Percentiles rank a stretch among this genome's conserved stretches.
phyloP scores from a whole-genome alignment of 129 eudicot species.

The Deinandra increscens region DNA sequence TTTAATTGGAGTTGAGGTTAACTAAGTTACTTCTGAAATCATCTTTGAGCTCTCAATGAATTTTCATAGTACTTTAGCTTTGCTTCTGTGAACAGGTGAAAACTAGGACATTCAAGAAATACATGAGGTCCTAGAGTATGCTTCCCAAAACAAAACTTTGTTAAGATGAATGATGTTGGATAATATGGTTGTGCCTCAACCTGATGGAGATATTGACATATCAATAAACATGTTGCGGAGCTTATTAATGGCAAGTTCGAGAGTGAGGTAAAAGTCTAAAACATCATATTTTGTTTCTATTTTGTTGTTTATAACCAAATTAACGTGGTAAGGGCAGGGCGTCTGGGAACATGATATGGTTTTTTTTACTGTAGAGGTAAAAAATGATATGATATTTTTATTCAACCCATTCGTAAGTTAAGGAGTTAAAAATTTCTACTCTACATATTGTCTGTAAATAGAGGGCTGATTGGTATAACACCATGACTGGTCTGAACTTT shows the following conservation, averaged over 20 bases:
- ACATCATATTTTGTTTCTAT: not conserved
- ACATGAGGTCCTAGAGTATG: slow-evolving; percentile 69
- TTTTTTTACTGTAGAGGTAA: too few relatives aligned
- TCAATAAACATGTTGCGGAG: slow-evolving; percentile 80
- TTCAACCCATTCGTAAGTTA: too few relatives aligned
- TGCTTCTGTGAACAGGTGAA: slow-evolving; percentile 52
- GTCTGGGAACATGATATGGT: too few relatives aligned
- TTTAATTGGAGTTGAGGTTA: slow-evolving; percentile 96
- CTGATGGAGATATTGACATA: slow-evolving; percentile 74
- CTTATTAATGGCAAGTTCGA: too few relatives aligned
- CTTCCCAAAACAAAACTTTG: slow-evolving; percentile 50
- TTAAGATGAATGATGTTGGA: slow-evolving; percentile 90
- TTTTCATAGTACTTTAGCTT: too few relatives aligned
- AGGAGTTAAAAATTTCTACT: too few relatives aligned
- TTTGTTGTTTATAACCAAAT: not conserved
- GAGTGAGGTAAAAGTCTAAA: slow-evolving; percentile 43
- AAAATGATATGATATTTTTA: too few relatives aligned
- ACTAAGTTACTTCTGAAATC: not conserved
- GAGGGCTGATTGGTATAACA: too few relatives aligned
- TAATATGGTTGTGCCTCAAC: slow-evolving; percentile 88
- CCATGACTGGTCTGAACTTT: too few relatives aligned
- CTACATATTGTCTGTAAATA: too few relatives aligned
- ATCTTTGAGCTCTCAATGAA: not conserved
- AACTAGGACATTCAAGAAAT: slow-evolving; percentile 87
- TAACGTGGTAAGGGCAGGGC: slow-evolving; percentile 51